Base-by-base conservation (phyloP, 2,329 filamentous ascomycete species). In the Chaetomium strumarium region DNA sequence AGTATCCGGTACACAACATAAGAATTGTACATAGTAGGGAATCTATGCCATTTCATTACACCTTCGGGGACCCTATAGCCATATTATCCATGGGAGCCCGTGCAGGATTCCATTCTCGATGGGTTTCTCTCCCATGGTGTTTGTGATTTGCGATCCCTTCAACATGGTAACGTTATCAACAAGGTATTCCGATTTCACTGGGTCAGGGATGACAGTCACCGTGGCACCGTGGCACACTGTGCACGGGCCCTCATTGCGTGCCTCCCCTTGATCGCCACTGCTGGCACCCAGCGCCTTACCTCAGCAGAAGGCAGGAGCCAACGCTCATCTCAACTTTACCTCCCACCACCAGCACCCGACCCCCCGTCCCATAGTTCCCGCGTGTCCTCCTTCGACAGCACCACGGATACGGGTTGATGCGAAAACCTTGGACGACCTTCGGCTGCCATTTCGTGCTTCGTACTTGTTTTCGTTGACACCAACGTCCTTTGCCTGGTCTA, bases 251-350 rank as follows among this genome's bases (percentile, higher is more conserved):
- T 19, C 33, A 14, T 31, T 24, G 24, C 4, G 48, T 53, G 46
- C 50, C 55, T 52, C 52, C 57, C 55, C 55, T 55, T 47, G 50
- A 48, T 49, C 55, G 51, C 46, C 41, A 20, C 34, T 17, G 29
- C 14, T n/a, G 34, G 7, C 14, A 24, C 41, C 46, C 46, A 24
- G 47, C 51, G 49, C 52, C 55, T 52, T 51, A 49, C 50, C 51
- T 53, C 46, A 58, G 53, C 56, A 36, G 36, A 49, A 39, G 53
- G 53, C 46, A 56, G 44, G 53, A 51, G 39, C 43, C 49, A 52
- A n/a, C 45, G 53, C 49, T 41, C 41, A 37, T 48, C 16, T 34
- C 46, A 31, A 46, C 49, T 41, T 49, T 44, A 14, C 16, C 34
- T n/a, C 38, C 45, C 49, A 41, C 52, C 41, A 41, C 33, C 38